These are phyloP conservation scores for Xylariaceae sp. DNA, from an alignment of 2,329 filamentous ascomycete species.

Conservation along the genomic window DNA sequence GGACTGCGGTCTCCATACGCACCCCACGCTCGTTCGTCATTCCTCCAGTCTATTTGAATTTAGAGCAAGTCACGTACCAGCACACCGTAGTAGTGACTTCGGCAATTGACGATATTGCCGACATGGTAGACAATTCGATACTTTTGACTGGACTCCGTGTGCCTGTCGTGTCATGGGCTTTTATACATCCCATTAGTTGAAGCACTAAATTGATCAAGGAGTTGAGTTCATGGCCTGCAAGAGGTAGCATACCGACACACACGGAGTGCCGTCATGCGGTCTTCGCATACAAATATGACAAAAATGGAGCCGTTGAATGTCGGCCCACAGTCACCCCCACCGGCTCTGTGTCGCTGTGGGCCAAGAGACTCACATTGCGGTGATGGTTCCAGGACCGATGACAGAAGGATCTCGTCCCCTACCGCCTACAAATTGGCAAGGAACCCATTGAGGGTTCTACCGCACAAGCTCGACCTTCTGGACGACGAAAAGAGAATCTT, in stretches of 20 bases:
- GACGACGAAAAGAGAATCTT: no score
- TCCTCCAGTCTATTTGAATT: neutral
- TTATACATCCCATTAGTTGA: neutral
- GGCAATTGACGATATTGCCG: neutral
- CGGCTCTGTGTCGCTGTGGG: neutral
- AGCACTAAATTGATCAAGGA: no score
- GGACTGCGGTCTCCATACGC: no score
- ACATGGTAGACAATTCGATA: no score
- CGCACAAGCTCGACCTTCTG: no score
- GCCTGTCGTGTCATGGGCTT: no score
- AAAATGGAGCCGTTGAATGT: constrained; percentile 10
- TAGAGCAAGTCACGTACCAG: neutral
- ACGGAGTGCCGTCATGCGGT: neutral
- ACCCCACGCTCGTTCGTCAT: neutral
- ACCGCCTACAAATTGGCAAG: no score
- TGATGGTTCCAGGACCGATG: no score
- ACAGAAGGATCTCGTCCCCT: no score
- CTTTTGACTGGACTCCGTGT: no score
- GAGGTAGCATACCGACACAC: neutral
- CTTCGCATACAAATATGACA: neutral
- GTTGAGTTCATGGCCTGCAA: neutral
- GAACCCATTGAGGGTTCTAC: no score
- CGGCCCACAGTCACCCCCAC: neutral
- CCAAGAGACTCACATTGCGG: no score
- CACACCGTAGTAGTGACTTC: neutral